Base-by-base conservation (phyloP, 768 basidiomycete species). In the Kwoniella sp. region DNA sequence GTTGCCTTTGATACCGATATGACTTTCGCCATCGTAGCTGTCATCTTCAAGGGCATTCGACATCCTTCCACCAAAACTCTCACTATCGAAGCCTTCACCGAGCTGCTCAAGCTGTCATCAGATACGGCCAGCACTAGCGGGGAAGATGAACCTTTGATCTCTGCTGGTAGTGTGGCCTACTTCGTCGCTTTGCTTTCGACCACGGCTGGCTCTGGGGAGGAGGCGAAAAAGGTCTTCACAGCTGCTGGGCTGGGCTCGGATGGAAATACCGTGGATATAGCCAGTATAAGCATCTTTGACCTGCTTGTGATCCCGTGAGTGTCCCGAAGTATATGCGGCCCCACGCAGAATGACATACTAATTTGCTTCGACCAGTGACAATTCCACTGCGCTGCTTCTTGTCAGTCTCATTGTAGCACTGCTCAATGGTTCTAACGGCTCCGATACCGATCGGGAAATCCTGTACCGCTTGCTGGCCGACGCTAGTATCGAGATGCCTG, bases 1-100 rank as follows among this genome's bases (percentile, higher is more conserved):
- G 81, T 95, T 28, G 90, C 89, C 0, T 94, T 93, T 81, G 88
- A 90, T 38, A 80, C 82, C 25, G 89, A 84, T 77, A 90, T 92
- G 81, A 90, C 90, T 7, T 91, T 94, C 80, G 88, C 90, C 13
- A 81, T 96, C 22, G 88, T 91, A 1, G 84, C 90, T 0, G 85
- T 92, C 69, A 86, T 95, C 53, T 91, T 93, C 85, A 93, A 93
- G 76, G 92, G 92, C 45, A 82, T 93, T 61, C 87, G 92, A 26
- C 87, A 88, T 70, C 84, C 86, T 1, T 83, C 84, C 2, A 84
- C 91, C 68, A 86, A 82, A 57, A 86, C 86, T 7, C 47, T 61
- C 17, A 63, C 77, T 1, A 60, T 73, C 41, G 71, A 72, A 26
- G 55, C 58, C 81, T 79, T 94, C 38, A 89, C 90, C 13, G 82